Base-by-base conservation (phyloP, 495 filamentous ascomycete species). In the Sphaerosporella brunnea region DNA sequence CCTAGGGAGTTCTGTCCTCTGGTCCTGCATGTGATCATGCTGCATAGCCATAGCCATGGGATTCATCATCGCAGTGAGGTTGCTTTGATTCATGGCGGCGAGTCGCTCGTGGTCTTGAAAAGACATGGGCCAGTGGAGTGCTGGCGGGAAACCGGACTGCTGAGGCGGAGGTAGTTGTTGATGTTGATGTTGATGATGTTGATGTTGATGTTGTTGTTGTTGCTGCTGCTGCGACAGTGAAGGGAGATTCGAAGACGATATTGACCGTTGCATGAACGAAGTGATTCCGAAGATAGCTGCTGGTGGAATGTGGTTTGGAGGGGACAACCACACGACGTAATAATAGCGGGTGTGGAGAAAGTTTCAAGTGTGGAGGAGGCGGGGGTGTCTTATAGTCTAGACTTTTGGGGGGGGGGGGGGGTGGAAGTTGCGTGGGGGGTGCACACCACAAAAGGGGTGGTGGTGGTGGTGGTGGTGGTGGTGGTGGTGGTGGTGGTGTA, bases 1-100 rank as follows among this genome's bases (percentile, higher is more conserved):
- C 30, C 92, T 78, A 32, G 90, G 92, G 3, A 96, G 73, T 64
- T 96, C 90, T 26, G 55, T 57, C n/a, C 55, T 40, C 39, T 45
- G 55, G 47, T 59, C 56, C 23, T 59, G 55, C 56, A 59, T 59
- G 34, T 47, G 3, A 28, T 59, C 56, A 32, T 59, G 56, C 15
- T 49, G 55, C 21, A 51, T 50, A 25, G 49, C 35, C 21, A 51
- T 50, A 25, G 49, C 35, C 9, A 58, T 52, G 19, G 55, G 51
- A 3, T 47, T 41, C 21, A 59, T 36, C 20, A 53, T 45, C 38
- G 43, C 28, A 47, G 37, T 49, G 23, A 58, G 39, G 19, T 47
- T 46, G 23, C 16, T n/a, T 7, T 43, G 48, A 19, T 49, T 42
- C 51, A 59, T 54, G 23, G 50, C 50, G 24, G 53, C 48, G 39